Evolutionary conservation across 768 basidiomycete species (phyloP), one percentile per base, ranked within the genome.

Genomic region (Dacryopinax spathularia): DNA sequence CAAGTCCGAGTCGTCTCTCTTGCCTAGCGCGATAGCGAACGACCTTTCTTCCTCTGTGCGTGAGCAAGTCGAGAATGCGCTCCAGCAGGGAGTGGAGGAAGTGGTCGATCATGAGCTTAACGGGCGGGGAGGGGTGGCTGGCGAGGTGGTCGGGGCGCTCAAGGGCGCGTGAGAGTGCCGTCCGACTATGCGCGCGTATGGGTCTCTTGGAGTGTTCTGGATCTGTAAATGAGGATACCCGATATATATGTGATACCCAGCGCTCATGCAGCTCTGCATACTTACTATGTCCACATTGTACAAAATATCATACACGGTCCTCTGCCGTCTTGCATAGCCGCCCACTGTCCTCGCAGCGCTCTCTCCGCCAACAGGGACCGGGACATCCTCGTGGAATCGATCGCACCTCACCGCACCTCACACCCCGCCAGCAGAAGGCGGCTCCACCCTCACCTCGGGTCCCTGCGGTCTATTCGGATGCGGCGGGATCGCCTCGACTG

Each of bases 401-500:
- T 22, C 16, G 7, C 5, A 41, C 18, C 35, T 9, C 22, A 18
- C 18, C 39, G 18, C 39, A 6, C 6, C 16, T 41, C 18, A 41
- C 4, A 22, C 39, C 39, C 18, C 39, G 4, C 18, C 18, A 15
- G 39, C 39, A 15, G 39, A n/a, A n/a, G n/a, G n/a, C n/a, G n/a
- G 36, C 36, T 10, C 36, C 36, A n/a, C 12, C 36, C 12, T n/a
- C 10, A 37, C 36, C 36, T 37, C 36, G 12, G 36, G 36, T n/a
- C 12, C 36, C 10, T 37, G 82, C 44, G 76, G 72, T 69, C 79
- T 82, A 72, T 94, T 96, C 16, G 93, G 93, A 73, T 96, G 93
- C 63, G 86, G 82, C 34, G 91, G 87, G 72, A 99, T 94, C 75
- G 87, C 87, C 62, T 85, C 84, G 67, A 96, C 89, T 70, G 95